Evolutionary conservation across 1,284 basidiomycete genomes (phyloP).

Genomic region (Phenoliferia sp.): DNA sequence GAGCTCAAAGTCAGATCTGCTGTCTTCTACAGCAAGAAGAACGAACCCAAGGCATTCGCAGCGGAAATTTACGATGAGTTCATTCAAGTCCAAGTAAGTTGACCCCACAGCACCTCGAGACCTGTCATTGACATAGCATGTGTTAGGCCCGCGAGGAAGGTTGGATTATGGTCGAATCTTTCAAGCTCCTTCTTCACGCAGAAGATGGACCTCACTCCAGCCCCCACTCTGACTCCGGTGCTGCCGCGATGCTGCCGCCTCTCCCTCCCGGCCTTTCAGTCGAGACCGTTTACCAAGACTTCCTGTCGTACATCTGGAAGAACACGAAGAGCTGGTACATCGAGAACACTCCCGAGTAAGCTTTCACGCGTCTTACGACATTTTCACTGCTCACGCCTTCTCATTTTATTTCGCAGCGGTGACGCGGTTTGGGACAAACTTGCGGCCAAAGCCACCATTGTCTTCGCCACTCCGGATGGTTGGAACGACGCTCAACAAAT

Average conservation of each 20-base stretch:
- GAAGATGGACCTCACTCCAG: no score
- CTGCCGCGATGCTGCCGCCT: background rate
- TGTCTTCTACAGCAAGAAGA: background rate
- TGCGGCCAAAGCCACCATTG: background rate
- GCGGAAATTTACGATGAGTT: background rate
- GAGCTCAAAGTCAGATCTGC: background rate
- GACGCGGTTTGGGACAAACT: background rate
- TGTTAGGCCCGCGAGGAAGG: background rate
- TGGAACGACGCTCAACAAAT: background rate
- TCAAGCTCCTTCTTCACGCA: conserved; percentile 3
- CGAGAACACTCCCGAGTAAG: background rate
- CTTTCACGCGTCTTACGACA: background rate
- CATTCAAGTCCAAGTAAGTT: background rate
- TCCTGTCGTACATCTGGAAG: background rate
- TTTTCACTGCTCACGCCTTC: background rate
- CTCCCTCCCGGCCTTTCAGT: background rate
- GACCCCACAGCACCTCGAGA: background rate
- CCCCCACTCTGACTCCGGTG: background rate
- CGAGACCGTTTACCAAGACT: background rate
- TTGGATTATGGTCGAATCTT: background rate
- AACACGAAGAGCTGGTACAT: background rate
- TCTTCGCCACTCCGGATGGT: background rate
- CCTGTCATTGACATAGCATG: no score
- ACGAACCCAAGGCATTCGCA: background rate
- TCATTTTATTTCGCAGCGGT: background rate